A percentile compares a stretch with the other conserved stretches of the same genome.
Evolutionary conservation across 805 yeast species (phyloP).

Genomic region (Metschnikowia rubicola): DNA sequence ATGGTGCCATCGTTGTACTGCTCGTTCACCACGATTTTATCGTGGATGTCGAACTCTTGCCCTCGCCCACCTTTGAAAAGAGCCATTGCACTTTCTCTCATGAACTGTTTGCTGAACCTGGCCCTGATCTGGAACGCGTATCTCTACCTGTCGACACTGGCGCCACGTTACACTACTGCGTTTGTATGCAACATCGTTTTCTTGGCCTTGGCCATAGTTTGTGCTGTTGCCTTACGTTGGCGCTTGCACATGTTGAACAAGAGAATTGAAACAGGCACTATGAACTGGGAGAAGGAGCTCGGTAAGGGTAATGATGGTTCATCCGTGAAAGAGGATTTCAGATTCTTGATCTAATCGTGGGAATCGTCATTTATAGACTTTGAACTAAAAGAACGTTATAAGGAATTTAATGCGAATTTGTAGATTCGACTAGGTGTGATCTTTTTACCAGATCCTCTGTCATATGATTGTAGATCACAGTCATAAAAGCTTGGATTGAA

Average conservation of each 20-base stretch:
- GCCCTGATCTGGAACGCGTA: constrained; percentile 57
- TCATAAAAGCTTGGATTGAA: too few relatives aligned
- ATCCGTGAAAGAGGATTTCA: constrained; percentile 41
- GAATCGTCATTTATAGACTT: too few relatives aligned
- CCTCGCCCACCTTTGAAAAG: constrained; percentile 60
- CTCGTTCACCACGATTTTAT: constrained; percentile 48
- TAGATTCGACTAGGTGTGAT: too few relatives aligned
- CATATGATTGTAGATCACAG: too few relatives aligned
- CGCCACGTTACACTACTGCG: constrained; percentile 48
- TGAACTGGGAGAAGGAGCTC: constrained; percentile 49
- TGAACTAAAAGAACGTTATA: too few relatives aligned
- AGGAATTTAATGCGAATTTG: too few relatives aligned
- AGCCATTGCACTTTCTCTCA: constrained; percentile 53
- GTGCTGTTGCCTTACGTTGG: constrained; percentile 38
- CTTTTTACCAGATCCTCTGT: too few relatives aligned
- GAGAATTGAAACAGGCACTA: constrained; percentile 41
- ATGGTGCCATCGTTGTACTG: constrained; percentile 56
- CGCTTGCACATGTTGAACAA: constrained; percentile 39
- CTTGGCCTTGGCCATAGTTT: constrained; percentile 35
- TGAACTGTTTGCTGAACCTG: constrained; percentile 55
- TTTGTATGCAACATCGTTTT: constrained; percentile 49
- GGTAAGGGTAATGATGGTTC: constrained; percentile 46
- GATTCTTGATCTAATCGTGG: constrained; percentile 29
- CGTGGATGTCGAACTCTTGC: constrained; percentile 55
- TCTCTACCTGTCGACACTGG: constrained; percentile 42